A percentile compares a stretch with the other conserved stretches of the same genome.
Evolutionary conservation across 257 asterid species (phyloP).

Genomic region (Nicotiana otophora): DNA sequence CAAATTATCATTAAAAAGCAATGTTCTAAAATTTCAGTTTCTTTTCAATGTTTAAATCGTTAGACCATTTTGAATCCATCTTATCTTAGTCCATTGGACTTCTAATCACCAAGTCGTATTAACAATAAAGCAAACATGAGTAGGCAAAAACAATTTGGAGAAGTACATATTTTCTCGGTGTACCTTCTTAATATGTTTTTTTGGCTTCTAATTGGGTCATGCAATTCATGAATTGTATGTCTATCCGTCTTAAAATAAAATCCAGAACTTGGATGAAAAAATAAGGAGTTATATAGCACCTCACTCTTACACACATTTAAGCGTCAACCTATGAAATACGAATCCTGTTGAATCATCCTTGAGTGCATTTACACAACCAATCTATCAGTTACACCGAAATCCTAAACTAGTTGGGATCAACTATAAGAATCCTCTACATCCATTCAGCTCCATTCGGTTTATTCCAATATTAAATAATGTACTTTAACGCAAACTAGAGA

Average conservation of each 20-base stretch:
- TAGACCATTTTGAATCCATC: neutral
- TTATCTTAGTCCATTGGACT: neutral
- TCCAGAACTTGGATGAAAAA: neutral
- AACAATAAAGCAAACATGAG: neutral
- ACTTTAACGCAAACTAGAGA: neutral
- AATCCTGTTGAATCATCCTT: neutral
- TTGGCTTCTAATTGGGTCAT: neutral
- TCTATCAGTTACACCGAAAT: neutral
- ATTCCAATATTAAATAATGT: neutral
- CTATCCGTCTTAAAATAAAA: neutral
- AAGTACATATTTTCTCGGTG: neutral
- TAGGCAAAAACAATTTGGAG: neutral
- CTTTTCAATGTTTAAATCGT: neutral
- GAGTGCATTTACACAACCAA: neutral
- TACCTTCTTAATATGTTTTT: neutral
- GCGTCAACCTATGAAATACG: neutral
- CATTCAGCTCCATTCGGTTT: neutral
- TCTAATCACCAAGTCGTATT: neutral
- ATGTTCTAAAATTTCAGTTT: neutral
- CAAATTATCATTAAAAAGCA: neutral
- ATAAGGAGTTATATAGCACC: neutral
- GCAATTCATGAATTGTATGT: neutral
- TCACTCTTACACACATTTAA: neutral
- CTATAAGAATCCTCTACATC: neutral
- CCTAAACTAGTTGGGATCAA: neutral